A percentile compares a stretch with the other conserved stretches of the same genome.
These are phyloP conservation scores for Rubus parviflorus DNA, from an alignment of 306 rosid species.

Conservation along the genomic window DNA sequence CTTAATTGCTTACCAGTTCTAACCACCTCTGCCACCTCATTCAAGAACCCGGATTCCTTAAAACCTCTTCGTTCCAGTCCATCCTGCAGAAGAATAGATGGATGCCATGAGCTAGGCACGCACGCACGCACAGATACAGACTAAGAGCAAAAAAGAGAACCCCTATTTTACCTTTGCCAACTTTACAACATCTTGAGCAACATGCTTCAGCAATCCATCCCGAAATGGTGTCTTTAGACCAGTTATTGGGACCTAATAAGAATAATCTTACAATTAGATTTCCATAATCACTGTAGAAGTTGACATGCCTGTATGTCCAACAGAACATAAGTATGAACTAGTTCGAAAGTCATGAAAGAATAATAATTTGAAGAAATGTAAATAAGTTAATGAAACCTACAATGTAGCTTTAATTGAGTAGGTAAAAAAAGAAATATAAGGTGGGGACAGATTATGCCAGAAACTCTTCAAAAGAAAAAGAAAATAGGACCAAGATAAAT, in stretches of 20 bases:
- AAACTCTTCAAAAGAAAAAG: background rate
- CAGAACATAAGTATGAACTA: background rate
- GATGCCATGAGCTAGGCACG: conserved; percentile 4
- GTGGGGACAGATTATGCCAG: background rate
- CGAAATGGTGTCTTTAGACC: conserved; percentile 94
- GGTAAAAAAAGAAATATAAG: background rate
- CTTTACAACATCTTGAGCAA: conserved; percentile 83
- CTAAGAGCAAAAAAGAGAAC: conserved; percentile 22
- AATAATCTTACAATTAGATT: conserved; percentile 28
- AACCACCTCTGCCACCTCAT: conserved; percentile 88
- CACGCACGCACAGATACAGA: conserved; percentile 2
- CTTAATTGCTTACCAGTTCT: conserved; percentile 59
- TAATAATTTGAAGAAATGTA: background rate
- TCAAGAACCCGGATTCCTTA: conserved; percentile 89
- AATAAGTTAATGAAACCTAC: background rate
- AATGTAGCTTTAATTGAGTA: background rate
- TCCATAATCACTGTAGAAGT: conserved; percentile 1
- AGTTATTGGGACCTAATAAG: conserved; percentile 66
- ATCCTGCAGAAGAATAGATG: conserved; percentile 48
- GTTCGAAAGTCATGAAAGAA: background rate
- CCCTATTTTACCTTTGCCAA: conserved; percentile 65
- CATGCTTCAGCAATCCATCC: conserved; percentile 85
- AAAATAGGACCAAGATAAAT: background rate
- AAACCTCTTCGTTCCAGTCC: conserved; percentile 96
- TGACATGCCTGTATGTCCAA: background rate